Percentiles rank a stretch among this genome's conserved stretches.
phyloP scores from a whole-genome alignment of 306 rosid genomes.

The Trifolium fragiferum region DNA sequence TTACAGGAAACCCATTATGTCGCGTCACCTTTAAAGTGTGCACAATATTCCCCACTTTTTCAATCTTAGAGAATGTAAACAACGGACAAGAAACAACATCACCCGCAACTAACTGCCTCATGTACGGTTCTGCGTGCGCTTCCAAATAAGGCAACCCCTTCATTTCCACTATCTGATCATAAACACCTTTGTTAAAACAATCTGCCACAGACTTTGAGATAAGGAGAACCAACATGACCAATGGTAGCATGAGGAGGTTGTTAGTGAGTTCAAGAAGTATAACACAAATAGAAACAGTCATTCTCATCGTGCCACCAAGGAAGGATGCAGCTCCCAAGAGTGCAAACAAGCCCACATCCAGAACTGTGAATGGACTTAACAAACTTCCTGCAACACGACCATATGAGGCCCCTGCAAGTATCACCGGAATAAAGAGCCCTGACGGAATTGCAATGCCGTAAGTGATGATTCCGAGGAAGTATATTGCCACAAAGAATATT shows the following conservation, averaged over 20 bases:
- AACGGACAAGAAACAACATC: constrained; percentile 82
- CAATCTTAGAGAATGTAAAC: constrained; percentile 66
- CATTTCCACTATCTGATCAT: constrained; percentile 74
- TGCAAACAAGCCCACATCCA: constrained; percentile 70
- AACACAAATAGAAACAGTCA: constrained; percentile 83
- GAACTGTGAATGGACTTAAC: constrained; percentile 51
- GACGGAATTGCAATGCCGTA: constrained; percentile 92
- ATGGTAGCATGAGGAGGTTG: constrained; percentile 72
- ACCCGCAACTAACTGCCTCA: constrained; percentile 68
- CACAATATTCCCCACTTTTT: constrained; percentile 69
- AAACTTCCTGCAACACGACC: constrained; percentile 78
- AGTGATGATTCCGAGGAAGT: constrained; percentile 72
- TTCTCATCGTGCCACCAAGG: constrained; percentile 95
- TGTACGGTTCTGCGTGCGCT: constrained; percentile 77
- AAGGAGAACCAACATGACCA: constrained; percentile 78
- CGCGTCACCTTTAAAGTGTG: constrained; percentile 53
- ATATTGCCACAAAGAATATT: constrained; percentile 63
- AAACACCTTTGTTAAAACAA: constrained; percentile 74
- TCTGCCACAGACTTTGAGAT: constrained; percentile 78
- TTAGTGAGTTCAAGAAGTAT: constrained; percentile 91
- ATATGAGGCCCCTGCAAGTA: constrained; percentile 83
- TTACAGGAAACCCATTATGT: constrained; percentile 81
- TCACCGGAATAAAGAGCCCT: constrained; percentile 88
- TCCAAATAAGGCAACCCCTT: constrained; percentile 80
- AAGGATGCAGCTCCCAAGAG: constrained; percentile 90